A percentile compares a stretch with the other conserved stretches of the same genome.
These are phyloP conservation scores for Skeletonema costatum DNA, from an alignment of 108 stramenopile genomes.

Conservation along the genomic window DNA sequence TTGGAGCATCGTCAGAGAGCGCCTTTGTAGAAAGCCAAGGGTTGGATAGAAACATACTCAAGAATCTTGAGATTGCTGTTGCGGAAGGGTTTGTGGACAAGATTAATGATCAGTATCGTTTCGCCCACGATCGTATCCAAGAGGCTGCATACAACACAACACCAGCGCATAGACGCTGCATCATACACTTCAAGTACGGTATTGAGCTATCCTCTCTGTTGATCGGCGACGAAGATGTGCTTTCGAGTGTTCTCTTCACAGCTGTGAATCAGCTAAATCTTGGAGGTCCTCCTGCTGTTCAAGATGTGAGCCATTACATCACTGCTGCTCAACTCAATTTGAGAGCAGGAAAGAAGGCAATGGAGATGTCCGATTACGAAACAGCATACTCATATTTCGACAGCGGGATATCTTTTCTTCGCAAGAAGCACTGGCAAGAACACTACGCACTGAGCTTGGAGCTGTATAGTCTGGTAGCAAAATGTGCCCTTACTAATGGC, in stretches of 20 bases:
- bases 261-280: background rate
- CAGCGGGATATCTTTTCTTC: too few relatives aligned
- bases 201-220: too few relatives aligned
- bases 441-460: too few relatives aligned
- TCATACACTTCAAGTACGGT: background rate
- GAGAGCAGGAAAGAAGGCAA: too few relatives aligned
- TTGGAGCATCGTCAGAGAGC: conserved; percentile 8
- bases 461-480: too few relatives aligned
- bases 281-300: background rate
- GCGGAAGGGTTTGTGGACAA: conserved; percentile 5
- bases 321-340: too few relatives aligned
- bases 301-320: too few relatives aligned
- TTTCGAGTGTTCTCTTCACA: background rate
- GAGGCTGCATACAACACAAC: background rate
- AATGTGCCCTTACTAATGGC: background rate
- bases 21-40: conserved; percentile 4
- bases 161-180: background rate
- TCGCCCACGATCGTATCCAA: too few relatives aligned
- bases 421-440: too few relatives aligned
- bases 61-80: conserved; percentile 3
- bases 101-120: conserved; percentile 1
- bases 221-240: too few relatives aligned
- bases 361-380: too few relatives aligned
- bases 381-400: too few relatives aligned
- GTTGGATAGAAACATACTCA: background rate